phyloP scores from a whole-genome alignment of 306 rosid species.

The Cucumis melo region DNA sequence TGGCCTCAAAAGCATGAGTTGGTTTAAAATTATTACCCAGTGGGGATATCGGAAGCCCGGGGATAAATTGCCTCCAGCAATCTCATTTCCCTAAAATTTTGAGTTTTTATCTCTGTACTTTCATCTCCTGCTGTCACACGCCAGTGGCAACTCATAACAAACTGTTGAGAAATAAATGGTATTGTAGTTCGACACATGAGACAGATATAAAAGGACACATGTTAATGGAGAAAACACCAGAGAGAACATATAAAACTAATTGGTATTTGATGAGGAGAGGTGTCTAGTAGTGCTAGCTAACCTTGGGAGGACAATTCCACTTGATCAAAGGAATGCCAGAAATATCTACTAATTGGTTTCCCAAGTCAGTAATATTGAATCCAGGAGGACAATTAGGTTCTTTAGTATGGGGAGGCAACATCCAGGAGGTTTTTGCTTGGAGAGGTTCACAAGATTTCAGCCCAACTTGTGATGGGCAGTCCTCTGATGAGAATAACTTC shows the following conservation, averaged over 20 bases:
- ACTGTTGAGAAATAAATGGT: constrained; percentile 17
- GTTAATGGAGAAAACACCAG: background rate
- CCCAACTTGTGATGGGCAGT: constrained; percentile 40
- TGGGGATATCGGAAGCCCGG: constrained; percentile 44
- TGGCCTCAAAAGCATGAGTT: background rate
- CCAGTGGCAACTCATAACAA: constrained; percentile 31
- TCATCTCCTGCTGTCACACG: constrained; percentile 51
- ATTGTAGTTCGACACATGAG: background rate
- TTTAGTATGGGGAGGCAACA: constrained; percentile 15
- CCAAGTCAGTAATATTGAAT: constrained; percentile 25
- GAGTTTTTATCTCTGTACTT: constrained; percentile 33
- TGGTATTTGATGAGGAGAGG: too few species aligned
- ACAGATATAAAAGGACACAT: background rate
- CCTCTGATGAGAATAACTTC: constrained; percentile 37
- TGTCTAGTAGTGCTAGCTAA: constrained; percentile 8
- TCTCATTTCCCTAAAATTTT: constrained; percentile 32
- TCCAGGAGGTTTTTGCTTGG: constrained; percentile 27
- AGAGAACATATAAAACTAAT: background rate
- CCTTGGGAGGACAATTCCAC: constrained; percentile 63
- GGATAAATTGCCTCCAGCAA: constrained; percentile 68
- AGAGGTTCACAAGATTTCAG: constrained; percentile 20
- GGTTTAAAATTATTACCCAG: constrained; percentile 23
- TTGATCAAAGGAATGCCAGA: constrained; percentile 17
- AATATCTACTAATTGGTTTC: constrained; percentile 15
- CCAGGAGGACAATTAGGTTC: constrained; percentile 45